Conservation (phyloP, 208 protist species). For the Leishmania arabica region DNA sequence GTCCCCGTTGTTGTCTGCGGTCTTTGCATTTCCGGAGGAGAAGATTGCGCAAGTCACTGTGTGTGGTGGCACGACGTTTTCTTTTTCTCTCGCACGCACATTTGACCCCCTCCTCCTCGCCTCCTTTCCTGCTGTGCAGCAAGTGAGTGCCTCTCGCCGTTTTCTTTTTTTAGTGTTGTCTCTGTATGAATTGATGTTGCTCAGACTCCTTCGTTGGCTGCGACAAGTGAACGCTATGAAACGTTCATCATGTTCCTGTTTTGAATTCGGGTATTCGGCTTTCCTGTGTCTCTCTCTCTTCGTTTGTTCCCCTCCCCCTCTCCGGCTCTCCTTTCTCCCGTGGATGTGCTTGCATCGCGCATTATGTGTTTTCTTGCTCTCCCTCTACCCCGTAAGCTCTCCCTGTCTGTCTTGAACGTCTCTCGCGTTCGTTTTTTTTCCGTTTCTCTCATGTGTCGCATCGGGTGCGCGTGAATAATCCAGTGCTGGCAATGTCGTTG, state of each 20-base stretch:
- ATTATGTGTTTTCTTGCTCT: neutral
- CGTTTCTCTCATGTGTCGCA: neutral
- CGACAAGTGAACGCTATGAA: neutral
- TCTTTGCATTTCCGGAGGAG: neutral
- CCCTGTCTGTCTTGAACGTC: neutral
- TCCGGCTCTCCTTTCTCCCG: neutral
- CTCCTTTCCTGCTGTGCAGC: neutral
- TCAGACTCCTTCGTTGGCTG: neutral
- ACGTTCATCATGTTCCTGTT: neutral
- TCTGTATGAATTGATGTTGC: neutral
- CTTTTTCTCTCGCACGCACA: neutral
- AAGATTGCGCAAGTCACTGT: neutral
- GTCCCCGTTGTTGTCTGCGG: neutral
- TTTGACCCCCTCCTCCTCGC: neutral
- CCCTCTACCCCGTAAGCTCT: neutral
- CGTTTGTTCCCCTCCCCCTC: too few relatives aligned
- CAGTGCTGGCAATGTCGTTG: neutral
- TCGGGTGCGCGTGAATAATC: neutral
- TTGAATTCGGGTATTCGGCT: neutral
- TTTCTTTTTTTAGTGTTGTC: neutral
- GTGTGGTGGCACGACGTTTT: neutral
- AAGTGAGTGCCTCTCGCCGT: neutral
- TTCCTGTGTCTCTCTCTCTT: neutral
- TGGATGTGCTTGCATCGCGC: neutral
- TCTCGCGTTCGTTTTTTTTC: neutral